A percentile compares a stretch with the other conserved stretches of the same genome.
These are phyloP conservation scores for Fusarium camptoceras DNA, from an alignment of 2,329 filamentous ascomycete species.

Conservation along the genomic window DNA sequence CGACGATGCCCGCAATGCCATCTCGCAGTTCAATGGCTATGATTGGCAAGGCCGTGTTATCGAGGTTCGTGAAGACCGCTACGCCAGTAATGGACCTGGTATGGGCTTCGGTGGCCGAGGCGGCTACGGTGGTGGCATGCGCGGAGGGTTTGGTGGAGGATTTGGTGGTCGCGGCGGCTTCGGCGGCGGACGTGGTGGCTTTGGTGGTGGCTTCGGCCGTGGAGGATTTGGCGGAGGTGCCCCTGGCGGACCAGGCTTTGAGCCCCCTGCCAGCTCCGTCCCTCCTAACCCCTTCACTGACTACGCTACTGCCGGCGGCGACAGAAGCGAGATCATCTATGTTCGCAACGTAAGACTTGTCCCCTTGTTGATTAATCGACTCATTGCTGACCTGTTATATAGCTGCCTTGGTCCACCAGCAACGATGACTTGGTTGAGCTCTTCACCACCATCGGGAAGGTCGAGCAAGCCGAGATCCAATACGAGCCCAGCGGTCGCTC, in stretches of 20 bases:
- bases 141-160: constrained; percentile 69
- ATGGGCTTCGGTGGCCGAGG: constrained; percentile 68
- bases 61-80: constrained; percentile 96
- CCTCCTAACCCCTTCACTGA: constrained; percentile 94
- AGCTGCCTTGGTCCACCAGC: constrained; percentile 99
- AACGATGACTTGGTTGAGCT: constrained; percentile 97
- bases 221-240: constrained; percentile 60
- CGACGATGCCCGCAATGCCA: constrained; percentile 94
- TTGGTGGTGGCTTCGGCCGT: constrained; percentile 59
- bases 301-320: constrained; percentile 86
- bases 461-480: constrained; percentile 98
- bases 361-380: neutral
- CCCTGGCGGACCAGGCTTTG: constrained; percentile 54
- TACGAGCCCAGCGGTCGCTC: constrained; percentile 97
- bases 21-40: constrained; percentile 97
- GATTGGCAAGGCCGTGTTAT: constrained; percentile 96
- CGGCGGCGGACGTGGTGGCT: constrained; percentile 57
- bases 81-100: constrained; percentile 73
- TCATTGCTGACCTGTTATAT: constrained; percentile 41
- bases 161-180: constrained; percentile 64
- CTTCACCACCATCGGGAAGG: constrained; percentile 97
- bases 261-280: constrained; percentile 61
- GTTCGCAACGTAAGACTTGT: constrained; percentile 87
- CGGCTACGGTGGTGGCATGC: constrained; percentile 68
- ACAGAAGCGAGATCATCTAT: constrained; percentile 86